Evolutionary conservation across 208 protist species (phyloP).

Genomic region (Leishmania major): DNA sequence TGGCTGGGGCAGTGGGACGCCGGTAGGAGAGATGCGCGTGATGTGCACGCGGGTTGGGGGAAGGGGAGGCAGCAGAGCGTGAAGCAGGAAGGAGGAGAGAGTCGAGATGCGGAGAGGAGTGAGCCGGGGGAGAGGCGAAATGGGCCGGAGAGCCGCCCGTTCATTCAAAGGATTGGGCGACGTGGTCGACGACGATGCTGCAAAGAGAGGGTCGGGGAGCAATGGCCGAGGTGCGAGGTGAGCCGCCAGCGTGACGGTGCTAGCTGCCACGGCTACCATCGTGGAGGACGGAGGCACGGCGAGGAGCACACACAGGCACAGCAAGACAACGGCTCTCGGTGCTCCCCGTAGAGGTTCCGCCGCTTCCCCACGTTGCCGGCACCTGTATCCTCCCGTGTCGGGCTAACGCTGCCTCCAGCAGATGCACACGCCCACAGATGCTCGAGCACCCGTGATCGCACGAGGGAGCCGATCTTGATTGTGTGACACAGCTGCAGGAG

Average conservation of each 20-base stretch:
- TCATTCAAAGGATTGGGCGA: background rate
- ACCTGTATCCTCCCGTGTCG: background rate
- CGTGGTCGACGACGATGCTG: background rate
- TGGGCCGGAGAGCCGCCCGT: background rate
- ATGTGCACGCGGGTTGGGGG: background rate
- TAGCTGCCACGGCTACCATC: background rate
- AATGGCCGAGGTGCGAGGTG: background rate
- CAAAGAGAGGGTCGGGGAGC: background rate
- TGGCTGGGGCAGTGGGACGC: background rate
- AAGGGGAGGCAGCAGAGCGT: background rate
- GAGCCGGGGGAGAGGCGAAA: background rate
- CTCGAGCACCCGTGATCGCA: background rate
- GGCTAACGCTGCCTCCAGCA: background rate
- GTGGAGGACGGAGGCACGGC: background rate
- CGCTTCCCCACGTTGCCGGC: background rate
- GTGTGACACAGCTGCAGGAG: too few relatives aligned
- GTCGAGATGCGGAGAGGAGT: background rate
- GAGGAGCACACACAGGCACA: background rate
- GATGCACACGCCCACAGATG: background rate
- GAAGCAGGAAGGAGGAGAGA: background rate
- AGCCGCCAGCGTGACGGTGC: background rate
- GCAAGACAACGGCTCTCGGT: background rate
- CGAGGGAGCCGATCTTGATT: background rate
- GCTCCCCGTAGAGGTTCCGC: background rate
- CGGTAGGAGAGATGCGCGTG: too few relatives aligned